Conservation (phyloP, 2,329 filamentous ascomycete genomes). For the Talaromyces pinophilus region DNA sequence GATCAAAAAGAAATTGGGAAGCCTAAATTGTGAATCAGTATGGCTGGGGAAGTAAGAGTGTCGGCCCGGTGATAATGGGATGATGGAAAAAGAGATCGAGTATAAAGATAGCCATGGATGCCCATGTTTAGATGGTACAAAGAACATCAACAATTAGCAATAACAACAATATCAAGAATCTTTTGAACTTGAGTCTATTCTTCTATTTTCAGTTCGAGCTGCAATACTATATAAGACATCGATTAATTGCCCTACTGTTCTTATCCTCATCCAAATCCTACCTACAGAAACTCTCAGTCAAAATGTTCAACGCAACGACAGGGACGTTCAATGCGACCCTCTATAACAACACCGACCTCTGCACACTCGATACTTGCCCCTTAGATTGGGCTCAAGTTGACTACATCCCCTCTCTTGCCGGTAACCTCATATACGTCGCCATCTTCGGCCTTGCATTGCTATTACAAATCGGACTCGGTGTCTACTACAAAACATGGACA, state of each 20-base stretch:
- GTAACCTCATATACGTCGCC: slow-evolving; percentile 55
- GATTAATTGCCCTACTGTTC: background rate
- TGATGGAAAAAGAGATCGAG: background rate
- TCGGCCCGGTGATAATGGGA: background rate
- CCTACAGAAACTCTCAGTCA: background rate
- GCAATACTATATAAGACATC: background rate
- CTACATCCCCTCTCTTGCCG: slow-evolving; percentile 57
- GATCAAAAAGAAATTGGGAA: background rate
- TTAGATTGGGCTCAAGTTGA: slow-evolving; percentile 48
- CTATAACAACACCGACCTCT: slow-evolving; percentile 27
- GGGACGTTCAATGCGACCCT: slow-evolving; percentile 14
- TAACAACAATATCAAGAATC: background rate
- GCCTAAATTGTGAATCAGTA: background rate
- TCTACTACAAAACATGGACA: slow-evolving; percentile 51
- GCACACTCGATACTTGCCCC: slow-evolving; percentile 42
- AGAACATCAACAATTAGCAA: background rate
- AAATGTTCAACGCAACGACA: slow-evolving; percentile 10
- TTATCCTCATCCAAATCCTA: background rate
- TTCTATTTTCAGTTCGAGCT: background rate
- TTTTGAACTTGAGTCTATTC: background rate
- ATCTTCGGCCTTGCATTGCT: slow-evolving; percentile 53
- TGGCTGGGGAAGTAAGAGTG: background rate
- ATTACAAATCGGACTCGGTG: slow-evolving; percentile 45
- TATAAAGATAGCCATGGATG: slow-evolving; percentile 10
- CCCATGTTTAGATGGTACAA: background rate